These are phyloP conservation scores for Globisporangium takayamanum DNA, from an alignment of 352 stramenopile genomes.

Conservation along the genomic window DNA sequence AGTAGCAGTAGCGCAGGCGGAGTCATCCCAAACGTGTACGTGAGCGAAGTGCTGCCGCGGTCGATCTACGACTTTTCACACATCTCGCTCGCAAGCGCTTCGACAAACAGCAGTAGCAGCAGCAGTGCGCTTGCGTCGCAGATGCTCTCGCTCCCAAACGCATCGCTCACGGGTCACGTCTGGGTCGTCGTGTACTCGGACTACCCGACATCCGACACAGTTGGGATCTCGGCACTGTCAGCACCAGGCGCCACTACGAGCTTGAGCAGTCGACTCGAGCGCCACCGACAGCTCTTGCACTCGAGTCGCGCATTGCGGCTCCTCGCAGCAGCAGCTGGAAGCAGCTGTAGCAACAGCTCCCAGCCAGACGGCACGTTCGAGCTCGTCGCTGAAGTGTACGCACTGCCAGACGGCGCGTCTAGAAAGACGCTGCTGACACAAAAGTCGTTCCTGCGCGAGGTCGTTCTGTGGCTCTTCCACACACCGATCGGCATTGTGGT, in stretches of 20 bases:
- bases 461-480: constrained; percentile 47
- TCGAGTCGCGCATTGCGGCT: constrained; percentile 6
- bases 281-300: background rate
- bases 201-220: constrained; percentile 24
- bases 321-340: constrained; percentile 2
- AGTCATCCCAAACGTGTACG: constrained; percentile 50
- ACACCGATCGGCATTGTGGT: constrained; percentile 38
- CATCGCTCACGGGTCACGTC: constrained; percentile 55
- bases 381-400: constrained; percentile 39
- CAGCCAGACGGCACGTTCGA: constrained; percentile 19
- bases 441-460: constrained; percentile 35
- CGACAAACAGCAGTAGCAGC: background rate
- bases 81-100: constrained; percentile 31
- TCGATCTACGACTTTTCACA: constrained; percentile 72
- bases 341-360: constrained; percentile 4
- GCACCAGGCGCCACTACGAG: background rate
- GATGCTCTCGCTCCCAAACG: constrained; percentile 39
- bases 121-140: constrained; percentile 13
- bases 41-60: constrained; percentile 59
- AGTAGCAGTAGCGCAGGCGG: constrained; percentile 10
- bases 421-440: constrained; percentile 31
- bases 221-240: constrained; percentile 7
- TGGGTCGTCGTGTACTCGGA: constrained; percentile 73
- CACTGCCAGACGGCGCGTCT: constrained; percentile 11
- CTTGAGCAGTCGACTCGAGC: background rate